Base-by-base conservation (phyloP, 495 filamentous ascomycete species). In the Penicillium canescens region DNA sequence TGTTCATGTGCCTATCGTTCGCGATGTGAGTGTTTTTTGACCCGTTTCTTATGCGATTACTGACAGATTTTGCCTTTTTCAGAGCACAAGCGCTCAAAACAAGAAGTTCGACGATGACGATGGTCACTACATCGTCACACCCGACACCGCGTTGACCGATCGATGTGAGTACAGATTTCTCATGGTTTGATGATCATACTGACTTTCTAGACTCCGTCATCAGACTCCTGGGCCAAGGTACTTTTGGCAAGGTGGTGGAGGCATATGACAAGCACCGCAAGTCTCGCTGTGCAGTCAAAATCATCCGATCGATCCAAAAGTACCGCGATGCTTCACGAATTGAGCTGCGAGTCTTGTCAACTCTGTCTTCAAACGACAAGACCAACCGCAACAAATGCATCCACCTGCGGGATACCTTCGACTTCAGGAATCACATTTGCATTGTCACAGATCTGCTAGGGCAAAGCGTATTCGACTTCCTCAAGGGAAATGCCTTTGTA, bases 291-390 rank as follows among this genome's bases (percentile, higher is more conserved):
- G 94, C 94, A 24, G 89, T 98, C 66, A 98, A 98, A 71, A 92
- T 98, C 66, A 98, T 98, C 56, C 88, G 94, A 45, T 96, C 94
- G 1, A 94, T 98, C 6, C 94, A 96, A 62, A 98, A 98, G 60
- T 98, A 98, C 61, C 86, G 94, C 40, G 94, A 98, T 71, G 94
- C 94, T 1, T 94, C 89, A n/a, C 84, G 93, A 47, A 98, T 98
- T 60, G 94, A 98, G 70, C 75, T 98, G 4, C 86, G 94, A 44
- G 94, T 98, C 6, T 74, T 98, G 13, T 90, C 90, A 42, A 98
- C 94, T 0, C 74, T 98, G 24, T 84, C 91, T 39, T 86, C 86
- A 16, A 97, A 98, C 72, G 94, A 98, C 69, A 83, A 85, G 52
- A 81, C 86, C 54, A 98, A 98, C 66, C 85, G 90, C 38, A 98